phyloP scores from a whole-genome alignment of 2,329 filamentous ascomycete species.

The Neonectria faginata region DNA sequence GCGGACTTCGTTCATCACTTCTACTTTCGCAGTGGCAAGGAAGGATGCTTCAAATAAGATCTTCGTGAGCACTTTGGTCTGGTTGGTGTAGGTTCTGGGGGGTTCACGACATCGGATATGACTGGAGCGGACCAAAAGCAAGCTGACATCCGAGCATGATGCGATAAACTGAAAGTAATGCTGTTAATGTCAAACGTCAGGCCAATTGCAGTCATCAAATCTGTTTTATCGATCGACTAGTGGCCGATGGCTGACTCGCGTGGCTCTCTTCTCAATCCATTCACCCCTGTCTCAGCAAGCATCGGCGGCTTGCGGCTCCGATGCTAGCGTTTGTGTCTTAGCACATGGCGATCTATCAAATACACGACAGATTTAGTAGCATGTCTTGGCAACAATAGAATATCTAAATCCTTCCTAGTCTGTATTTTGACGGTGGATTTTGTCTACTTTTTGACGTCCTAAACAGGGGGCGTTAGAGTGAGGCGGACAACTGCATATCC shows the following conservation, averaged over 20 bases:
- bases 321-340: neutral
- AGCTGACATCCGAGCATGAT: neutral
- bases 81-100: neutral
- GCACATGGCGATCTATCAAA: conserved; percentile 4
- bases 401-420: neutral
- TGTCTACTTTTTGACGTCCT: neutral
- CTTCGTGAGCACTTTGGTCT: neutral
- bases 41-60: neutral
- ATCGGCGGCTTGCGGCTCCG: conserved; percentile 2
- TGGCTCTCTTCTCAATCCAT: neutral
- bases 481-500: neutral
- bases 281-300: neutral
- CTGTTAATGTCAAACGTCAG: neutral
- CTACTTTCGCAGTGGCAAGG: neutral
- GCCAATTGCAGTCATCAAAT: neutral
- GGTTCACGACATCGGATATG: neutral
- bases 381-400: neutral
- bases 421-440: neutral
- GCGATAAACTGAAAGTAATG: neutral
- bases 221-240: neutral
- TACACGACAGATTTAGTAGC: neutral
- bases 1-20: neutral
- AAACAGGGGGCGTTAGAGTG: neutral
- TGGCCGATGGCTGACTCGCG: neutral
- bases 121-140: neutral